Evolutionary conservation across 1,139 yeast species (phyloP), one percentile per base, ranked within the genome.

Genomic region (Debaryomyces fabryi): DNA sequence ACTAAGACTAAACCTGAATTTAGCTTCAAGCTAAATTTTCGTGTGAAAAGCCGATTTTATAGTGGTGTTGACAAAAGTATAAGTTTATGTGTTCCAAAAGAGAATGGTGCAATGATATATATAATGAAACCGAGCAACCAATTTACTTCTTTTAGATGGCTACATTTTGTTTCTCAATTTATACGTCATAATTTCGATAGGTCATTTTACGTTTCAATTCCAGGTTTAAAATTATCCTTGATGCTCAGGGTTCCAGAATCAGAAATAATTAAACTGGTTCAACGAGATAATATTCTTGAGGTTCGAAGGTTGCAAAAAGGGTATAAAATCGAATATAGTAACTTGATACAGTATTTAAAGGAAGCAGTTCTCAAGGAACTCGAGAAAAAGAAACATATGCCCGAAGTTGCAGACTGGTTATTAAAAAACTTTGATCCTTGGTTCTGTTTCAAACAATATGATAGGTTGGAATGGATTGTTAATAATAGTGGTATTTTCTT

Each of bases 391-490:
- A 41, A 49, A 12, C 41, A 41, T 15, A 39, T 32, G 20, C 48
- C 57, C 45, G 51, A 58, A 7, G 50, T 54, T 12, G 42, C 48
- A 10, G 35, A 48, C 7, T 64, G 66, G 65, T 38, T 36, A 37
- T 16, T 29, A 9, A 50, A 42, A 29, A 60, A 43, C 56, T 65
- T 42, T 0, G 54, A 61, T 30, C 64, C 74, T 56, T 60, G 89
- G 88, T 51, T 78, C 75, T 62, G 86, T 79, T 58, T 87, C 75
- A 80, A 83, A 52, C 72, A 80, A 44, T 88, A 85, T 60, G 96
- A 89, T 62, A 69, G 91, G 32, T 58, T 89, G 10, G 95, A 88
- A 56, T 90, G 96, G 96, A 67, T 84, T 8, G 64, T 74, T 42
- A 85, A 83, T 38, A 75, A 78, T 40, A 71, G 78, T 36, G 80